Evolutionary conservation across 2,329 filamentous ascomycete species (phyloP), one percentile per base, ranked within the genome.

Genomic region (Aspergillus hiratsukae): DNA sequence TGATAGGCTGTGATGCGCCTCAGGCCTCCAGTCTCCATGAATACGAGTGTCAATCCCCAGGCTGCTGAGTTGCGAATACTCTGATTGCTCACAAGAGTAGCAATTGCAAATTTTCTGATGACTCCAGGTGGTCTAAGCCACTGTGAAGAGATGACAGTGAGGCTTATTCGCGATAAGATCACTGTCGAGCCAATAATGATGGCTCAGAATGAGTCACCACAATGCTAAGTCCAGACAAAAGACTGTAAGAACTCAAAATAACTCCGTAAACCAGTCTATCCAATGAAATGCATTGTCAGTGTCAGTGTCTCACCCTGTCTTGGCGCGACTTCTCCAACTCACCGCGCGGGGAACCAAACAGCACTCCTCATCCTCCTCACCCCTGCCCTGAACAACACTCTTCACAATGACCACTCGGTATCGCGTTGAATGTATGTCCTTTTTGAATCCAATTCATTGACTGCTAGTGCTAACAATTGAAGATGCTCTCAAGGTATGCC

Each of bases 401-500:
- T 10, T 41, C 61, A 69, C 46, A 49, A 78, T 80, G 78, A 80
- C 77, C 1, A 79, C 77, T 45, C 69, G 77, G 48, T 80, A 80
- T 60, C 73, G 78, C 59, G 88, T 91, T 61, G 88, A 91, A 77
- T 91, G 87, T 90, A 74, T 76, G 85, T 76, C 31, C 28, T 17
- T 5, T 7, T 37, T 35, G 0, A 35, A 17, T 14, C 6, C 10
- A 6, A 6, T 35, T 35, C 27, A 5, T 2, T 17, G 29, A 31
- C 31, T 14, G 31, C 28, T 28, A 28, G 6, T 35, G 11, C 50
- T 46, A 25, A 40, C 40, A 27, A 21, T 43, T 17, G 51, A 23
- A 87, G 85, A 88, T 78, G 83, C 84, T 28, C 80, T 87, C 67
- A 86, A 86, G 80, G 83, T 84, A 69, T 60, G 77, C 69, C 5